Base-by-base conservation (phyloP, 495 filamentous ascomycete species). In the Hypoxylon trugodes region DNA sequence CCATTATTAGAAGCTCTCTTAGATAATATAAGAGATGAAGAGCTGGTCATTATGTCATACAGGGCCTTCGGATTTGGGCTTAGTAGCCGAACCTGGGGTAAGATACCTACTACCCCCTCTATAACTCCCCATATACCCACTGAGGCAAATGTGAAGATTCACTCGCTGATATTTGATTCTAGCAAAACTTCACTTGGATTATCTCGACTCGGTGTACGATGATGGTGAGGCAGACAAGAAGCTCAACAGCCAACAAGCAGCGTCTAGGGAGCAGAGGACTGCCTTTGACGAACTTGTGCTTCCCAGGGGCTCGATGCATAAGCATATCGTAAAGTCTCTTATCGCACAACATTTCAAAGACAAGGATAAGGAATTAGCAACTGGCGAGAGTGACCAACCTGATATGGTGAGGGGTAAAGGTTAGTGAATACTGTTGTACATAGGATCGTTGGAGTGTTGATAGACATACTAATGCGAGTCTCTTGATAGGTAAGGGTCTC, bases 391-490 rank as follows among this genome's bases (percentile, higher is more conserved):
- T n/a, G n/a, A n/a, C n/a, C 73, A 76, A 33, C 59, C 72, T 7
- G 78, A 81, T 50, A 70, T 80, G 9, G 68, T 81, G 1, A 35
- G 56, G 2, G 78, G 78, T 0, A 79, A 80, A 73, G 78, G 78
- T 72, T n/a, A n/a, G n/a, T n/a, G n/a, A n/a, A n/a, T n/a, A n/a
- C n/a, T n/a, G n/a, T n/a, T n/a, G n/a, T n/a, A n/a, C n/a, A n/a
- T n/a, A 65, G 25, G 33, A 1, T 13, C 15, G 6, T 7, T 22
- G 3, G 28, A 37, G 10, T 18, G 1, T 22, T 24, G 9, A 4
- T 24, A 21, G 22, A 8, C 13, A 21, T 6, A 5, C 12, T 0
- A 6, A 40, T 6, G 6, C 22, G 5, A 40, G 15, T 19, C 18
- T 2, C 13, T 3, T 2, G 4, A 0, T 77, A 69, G 79, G 77